A percentile compares a stretch with the other conserved stretches of the same genome.
These are phyloP conservation scores for Aureobasidium zeae DNA, from an alignment of 2,329 filamentous ascomycete genomes.

Conservation along the genomic window DNA sequence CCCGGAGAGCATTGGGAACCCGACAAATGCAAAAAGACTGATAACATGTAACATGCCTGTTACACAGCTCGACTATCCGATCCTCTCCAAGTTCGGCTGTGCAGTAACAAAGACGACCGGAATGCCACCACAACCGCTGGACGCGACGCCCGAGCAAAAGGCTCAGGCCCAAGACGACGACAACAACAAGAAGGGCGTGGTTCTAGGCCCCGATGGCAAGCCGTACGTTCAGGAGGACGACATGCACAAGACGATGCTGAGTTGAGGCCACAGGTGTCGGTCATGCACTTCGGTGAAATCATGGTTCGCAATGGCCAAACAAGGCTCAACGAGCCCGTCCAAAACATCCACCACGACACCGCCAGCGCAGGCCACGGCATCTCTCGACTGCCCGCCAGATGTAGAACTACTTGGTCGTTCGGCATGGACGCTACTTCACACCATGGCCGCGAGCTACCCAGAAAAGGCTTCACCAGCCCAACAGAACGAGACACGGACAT, in stretches of 20 bases:
- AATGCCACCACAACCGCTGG: slow-evolving; percentile 30
- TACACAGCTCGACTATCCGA: slow-evolving; percentile 29
- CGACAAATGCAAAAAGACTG: slow-evolving; percentile 17
- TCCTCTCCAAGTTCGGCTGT: slow-evolving; percentile 32
- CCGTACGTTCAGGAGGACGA: slow-evolving; percentile 49
- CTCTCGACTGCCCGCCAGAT: slow-evolving; percentile 33
- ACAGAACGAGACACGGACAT: slow-evolving; percentile 66
- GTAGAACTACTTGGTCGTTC: slow-evolving; percentile 77
- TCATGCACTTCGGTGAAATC: slow-evolving; percentile 55
- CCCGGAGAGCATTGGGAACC: slow-evolving; percentile 4
- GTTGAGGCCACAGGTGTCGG: slow-evolving; percentile 48
- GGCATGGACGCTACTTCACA: slow-evolving; percentile 90
- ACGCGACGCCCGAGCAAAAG: slow-evolving; percentile 25
- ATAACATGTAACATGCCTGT: slow-evolving; percentile 26
- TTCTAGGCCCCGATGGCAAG: slow-evolving; percentile 73
- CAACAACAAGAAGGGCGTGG: slow-evolving; percentile 48
- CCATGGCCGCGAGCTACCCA: slow-evolving; percentile 82
- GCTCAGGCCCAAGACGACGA: slow-evolving; percentile 21
- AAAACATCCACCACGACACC: slow-evolving; percentile 29
- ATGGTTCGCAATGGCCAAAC: slow-evolving; percentile 52
- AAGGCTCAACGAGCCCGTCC: slow-evolving; percentile 28
- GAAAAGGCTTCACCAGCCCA: slow-evolving; percentile 55
- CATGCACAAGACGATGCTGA: slow-evolving; percentile 9
- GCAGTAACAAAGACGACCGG: slow-evolving; percentile 30
- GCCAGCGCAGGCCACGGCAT: slow-evolving; percentile 20